Percentiles rank a stretch among this genome's conserved stretches.
Conservation (phyloP, 306 rosid species). For the Vigna reflexopilosa region DNA sequence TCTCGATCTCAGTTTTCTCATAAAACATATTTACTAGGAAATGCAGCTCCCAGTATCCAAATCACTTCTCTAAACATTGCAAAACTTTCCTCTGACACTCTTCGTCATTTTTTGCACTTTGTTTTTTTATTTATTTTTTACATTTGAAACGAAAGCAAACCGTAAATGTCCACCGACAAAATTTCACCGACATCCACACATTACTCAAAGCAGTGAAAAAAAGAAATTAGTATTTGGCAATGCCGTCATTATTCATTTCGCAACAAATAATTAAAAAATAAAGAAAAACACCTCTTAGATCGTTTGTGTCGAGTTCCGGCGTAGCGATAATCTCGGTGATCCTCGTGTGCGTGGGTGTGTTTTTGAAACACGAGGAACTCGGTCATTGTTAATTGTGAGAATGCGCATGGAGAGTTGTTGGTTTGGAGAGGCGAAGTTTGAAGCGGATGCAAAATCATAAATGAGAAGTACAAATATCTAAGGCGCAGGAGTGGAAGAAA, state of each 20-base stretch:
- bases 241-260: background rate
- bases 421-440: background rate
- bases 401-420: background rate
- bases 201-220: background rate
- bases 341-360: background rate
- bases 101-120: background rate
- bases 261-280: background rate
- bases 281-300: background rate
- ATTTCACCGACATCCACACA: background rate
- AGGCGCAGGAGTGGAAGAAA: background rate
- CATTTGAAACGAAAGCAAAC: background rate
- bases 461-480: background rate
- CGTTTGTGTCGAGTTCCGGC: background rate
- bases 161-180: background rate
- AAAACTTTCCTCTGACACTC: background rate
- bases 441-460: background rate
- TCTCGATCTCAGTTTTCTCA: background rate
- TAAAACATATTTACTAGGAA: background rate
- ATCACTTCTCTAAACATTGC: background rate
- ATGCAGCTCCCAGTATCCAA: background rate
- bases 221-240: background rate
- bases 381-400: background rate
- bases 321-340: background rate
- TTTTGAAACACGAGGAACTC: background rate
- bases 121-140: background rate